Base-by-base conservation (phyloP, 805 yeast species). In the Zygoascus tannicola region DNA sequence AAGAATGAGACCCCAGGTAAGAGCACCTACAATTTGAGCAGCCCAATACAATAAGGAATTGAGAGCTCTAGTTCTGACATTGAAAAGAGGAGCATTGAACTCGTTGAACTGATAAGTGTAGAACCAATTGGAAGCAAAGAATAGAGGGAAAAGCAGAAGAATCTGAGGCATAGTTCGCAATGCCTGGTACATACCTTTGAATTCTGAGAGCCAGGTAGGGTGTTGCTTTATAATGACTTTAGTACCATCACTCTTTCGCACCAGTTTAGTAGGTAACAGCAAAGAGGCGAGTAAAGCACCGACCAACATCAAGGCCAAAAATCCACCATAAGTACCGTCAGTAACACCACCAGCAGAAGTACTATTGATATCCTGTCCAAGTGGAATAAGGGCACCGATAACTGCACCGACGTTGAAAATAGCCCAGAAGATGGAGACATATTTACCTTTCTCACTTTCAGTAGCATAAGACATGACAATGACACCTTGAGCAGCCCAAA, bases 61-160 rank as follows among this genome's bases (percentile, higher is more conserved):
- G 55, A 78, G 68, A 3, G 82, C 74, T 51, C 83, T 68, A 18
- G 83, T 74, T 58, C 81, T 68, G 47, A 76, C 59, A 53, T 71
- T 75, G 62, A 78, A 78, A 40, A 72, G 63, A 18, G 72, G 74
- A 34, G 71, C 73, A 56, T 77, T 77, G 59, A 71, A 66, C 46
- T 73, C 76, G 57, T 76, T 75, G 54, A 74, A 76, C 60, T 78
- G 81, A 59, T 78, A 78, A 38, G 81, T 74, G 66, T 76, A 76
- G 64, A 76, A 78, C 78, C 78, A 78, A 65, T 78, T 78, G 32
- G 82, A 74, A 22, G 79, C 69, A 51, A 74, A 72, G 57, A 77
- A 78, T 74, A 75, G 69, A 36, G 83, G 83, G 68, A 78, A 71
- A 57, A 76, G 53, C 21, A 71, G 57, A 39, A 70, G 55, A 41